Evolutionary conservation across 2,329 filamentous ascomycete species (phyloP).

Genomic region (Fusarium austroafricanum): DNA sequence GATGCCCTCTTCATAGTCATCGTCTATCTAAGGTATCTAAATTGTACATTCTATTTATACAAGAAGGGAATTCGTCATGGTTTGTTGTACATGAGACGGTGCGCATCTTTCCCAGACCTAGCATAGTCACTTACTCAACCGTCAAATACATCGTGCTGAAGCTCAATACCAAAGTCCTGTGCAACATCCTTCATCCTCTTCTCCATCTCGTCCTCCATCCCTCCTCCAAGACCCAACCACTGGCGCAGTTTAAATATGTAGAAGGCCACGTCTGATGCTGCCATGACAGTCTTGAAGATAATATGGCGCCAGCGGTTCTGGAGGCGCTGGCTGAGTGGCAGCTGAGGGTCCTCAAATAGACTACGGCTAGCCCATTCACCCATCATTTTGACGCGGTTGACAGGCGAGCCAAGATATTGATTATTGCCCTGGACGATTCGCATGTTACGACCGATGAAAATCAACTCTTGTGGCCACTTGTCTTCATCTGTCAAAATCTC

Average conservation of each 20-base stretch:
- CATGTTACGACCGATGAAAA: conserved; percentile 92
- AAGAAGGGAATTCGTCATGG: conserved; percentile 12
- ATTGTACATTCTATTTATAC: conserved; percentile 15
- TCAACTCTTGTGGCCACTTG: conserved; percentile 89
- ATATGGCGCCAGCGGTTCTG: conserved; percentile 80
- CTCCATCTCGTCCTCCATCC: conserved; percentile 96
- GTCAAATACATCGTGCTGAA: conserved; percentile 90
- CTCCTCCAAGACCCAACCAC: conserved; percentile 78
- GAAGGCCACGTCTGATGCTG: conserved; percentile 83
- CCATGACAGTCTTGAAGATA: conserved; percentile 82
- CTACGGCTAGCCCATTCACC: conserved; percentile 89
- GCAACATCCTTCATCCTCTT: conserved; percentile 87
- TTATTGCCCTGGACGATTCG: conserved; percentile 95
- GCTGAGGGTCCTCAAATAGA: conserved; percentile 78
- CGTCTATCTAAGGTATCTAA: conserved; percentile 29
- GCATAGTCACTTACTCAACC: conserved; percentile 62
- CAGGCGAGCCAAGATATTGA: conserved; percentile 87
- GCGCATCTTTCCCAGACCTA: not conserved
- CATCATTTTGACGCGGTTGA: conserved; percentile 94
- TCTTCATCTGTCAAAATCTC: conserved; percentile 84
- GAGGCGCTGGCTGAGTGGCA: conserved; percentile 71
- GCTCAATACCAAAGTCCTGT: conserved; percentile 89
- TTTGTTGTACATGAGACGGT: conserved; percentile 17
- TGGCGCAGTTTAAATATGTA: conserved; percentile 84
- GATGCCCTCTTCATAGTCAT: conserved; percentile 4